Evolutionary conservation across 2,329 filamentous ascomycete genomes (phyloP), one percentile per base, ranked within the genome.

Genomic region (Ophiostoma ulmi): DNA sequence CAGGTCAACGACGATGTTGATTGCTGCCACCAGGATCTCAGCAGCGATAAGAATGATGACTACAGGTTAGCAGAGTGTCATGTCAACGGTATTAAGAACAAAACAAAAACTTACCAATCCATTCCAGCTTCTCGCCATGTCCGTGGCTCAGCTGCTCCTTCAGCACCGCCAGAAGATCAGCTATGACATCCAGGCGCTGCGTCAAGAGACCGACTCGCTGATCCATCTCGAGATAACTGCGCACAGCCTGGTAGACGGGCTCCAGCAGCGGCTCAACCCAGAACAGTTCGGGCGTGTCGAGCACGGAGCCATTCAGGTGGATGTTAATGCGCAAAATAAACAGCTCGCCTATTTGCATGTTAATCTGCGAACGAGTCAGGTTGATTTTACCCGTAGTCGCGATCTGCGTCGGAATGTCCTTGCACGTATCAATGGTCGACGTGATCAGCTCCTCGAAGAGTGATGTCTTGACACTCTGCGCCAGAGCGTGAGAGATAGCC

Each of bases 241-340:
- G 86, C 63, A 98, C 95, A 70, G 95, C 95, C 79, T 96, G 91
- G 79, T 99, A 99, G 38, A 99, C 91, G 5, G 95, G 95, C 77
- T 99, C 95, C 7, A 99, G 86, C 80, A 97, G 94, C 10, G 95
- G 95, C 80, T 99, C 95, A 41, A 94, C 92, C 95, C 95, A 99
- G 86, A 99, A 98, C 61, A 99, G 86, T 81, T 99, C 95, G 0
- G 95, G 95, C 11, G 94, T 97, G 79, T 99, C 95, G 55, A 99
- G 89, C 6, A 99, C 94, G 39, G 92, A 97, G 44, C 95, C 95
- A 79, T 98, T 97, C 68, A 99, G 86, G 81, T 99, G 96, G 77
- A 99, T 98, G 79, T 95, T 97, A 82, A 99, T 98, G 72, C 95
- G 89, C 41, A 99, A 83, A 77, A 99, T 98, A 80, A 99, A 99